Evolutionary conservation across 1,284 basidiomycete genomes (phyloP).

Genomic region (Trichosporon asahii): DNA sequence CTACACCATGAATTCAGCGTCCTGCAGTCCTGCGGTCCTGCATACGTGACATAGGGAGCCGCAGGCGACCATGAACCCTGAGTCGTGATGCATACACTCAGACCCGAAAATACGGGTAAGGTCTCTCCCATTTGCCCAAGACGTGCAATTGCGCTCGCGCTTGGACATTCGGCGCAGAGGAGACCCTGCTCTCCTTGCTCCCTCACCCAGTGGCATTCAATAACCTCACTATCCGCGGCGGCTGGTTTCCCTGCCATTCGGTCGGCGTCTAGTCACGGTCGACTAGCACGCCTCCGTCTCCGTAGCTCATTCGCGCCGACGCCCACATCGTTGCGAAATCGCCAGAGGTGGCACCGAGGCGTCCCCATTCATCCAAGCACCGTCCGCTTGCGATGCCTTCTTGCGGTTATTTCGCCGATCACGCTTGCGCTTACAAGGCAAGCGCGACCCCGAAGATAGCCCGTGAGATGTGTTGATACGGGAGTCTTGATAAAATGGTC

Average conservation of each 20-base stretch:
- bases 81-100: conserved; percentile 8
- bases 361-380: not conserved
- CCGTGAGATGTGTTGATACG: not conserved
- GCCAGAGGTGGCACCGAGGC: not conserved
- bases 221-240: not conserved
- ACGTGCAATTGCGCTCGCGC: not conserved
- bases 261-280: not conserved
- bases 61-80: not conserved
- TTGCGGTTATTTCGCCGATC: not conserved
- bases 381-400: not conserved
- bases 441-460: not conserved
- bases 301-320: not conserved
- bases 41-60: not conserved
- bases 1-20: not conserved
- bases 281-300: not conserved
- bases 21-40: not conserved
- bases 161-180: conserved; percentile 1
- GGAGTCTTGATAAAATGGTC: not conserved
- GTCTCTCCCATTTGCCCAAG: conserved; percentile 2
- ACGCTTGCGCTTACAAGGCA: not conserved
- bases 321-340: not conserved
- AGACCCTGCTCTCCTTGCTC: not conserved
- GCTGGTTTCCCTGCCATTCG: not conserved
- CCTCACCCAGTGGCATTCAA: not conserved
- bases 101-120: conserved; percentile 11